phyloP scores from a whole-genome alignment of 371 early-diverging fungal genomes.

The Apophysomyces variabilis region DNA sequence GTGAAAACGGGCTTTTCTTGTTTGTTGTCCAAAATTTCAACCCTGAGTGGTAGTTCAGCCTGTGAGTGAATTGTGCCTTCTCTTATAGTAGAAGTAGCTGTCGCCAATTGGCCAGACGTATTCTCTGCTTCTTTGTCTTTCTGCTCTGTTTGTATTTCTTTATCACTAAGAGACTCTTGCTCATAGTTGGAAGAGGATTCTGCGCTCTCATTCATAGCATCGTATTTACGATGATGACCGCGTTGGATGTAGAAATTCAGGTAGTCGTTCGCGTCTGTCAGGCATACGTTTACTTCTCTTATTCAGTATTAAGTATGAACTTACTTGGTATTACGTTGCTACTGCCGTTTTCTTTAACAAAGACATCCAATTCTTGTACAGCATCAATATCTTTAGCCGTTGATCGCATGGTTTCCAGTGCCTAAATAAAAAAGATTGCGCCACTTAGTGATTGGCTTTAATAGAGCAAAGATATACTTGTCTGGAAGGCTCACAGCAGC shows the following conservation, averaged over 20 bases:
- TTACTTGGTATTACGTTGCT: background rate
- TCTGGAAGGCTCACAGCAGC: background rate
- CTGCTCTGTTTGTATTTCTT: background rate
- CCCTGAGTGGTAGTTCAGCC: background rate
- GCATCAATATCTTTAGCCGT: background rate
- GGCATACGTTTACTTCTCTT: background rate
- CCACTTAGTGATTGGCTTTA: background rate
- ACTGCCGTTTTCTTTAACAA: conserved; percentile 8
- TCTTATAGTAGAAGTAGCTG: background rate
- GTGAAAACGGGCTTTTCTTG: background rate
- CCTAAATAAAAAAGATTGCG: background rate
- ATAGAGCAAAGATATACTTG: background rate
- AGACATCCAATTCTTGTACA: background rate
- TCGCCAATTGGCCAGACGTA: background rate
- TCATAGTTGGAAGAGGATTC: background rate
- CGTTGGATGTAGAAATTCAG: conserved; percentile 48
- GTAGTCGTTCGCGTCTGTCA: background rate
- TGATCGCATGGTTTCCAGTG: background rate
- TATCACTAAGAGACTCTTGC: background rate
- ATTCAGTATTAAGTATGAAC: background rate
- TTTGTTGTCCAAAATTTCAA: background rate
- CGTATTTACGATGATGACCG: conserved; percentile 62
- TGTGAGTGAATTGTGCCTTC: background rate
- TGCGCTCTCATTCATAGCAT: conserved; percentile 53
- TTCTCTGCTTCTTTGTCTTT: background rate